Evolutionary conservation across 176 grass and related monocot species (phyloP), one percentile per base, ranked within the genome.

Genomic region (Oryza meridionalis): DNA sequence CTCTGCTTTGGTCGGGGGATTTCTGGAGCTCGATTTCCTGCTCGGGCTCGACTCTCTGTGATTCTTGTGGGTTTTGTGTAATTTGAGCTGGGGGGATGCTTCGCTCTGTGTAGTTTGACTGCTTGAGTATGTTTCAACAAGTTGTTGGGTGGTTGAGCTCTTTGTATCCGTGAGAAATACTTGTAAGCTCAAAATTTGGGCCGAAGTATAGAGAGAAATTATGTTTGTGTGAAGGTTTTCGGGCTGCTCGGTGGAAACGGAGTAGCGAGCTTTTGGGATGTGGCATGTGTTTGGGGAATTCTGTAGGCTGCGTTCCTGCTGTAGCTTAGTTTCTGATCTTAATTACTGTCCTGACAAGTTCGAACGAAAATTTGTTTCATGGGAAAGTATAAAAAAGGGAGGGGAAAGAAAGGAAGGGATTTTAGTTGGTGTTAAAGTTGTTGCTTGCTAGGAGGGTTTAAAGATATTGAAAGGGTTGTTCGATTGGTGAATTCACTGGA

Each of bases 251-350:
- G 24, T 32, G 7, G 14, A 9, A 11, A 44, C 17, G 25, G 21
- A 67, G 35, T 80, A 79, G 26, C 45, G 81, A 68, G 38, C 70
- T 7, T 40, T 55, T 80, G 58, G 11, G 73, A 84, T 77, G 70
- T 66, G 58, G 8, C 2, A 10, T 24, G 58, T 71, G 46, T 63
- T n/a, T 61, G 76, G 32, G 71, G 65, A 71, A 83, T 69, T 86
- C 82, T 77, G 68, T 11, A 32, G 21, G 61, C 40, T n/a, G 77
- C 19, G 45, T 51, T 71, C 51, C 16, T 65, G 12, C 67, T 38
- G 65, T 46, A 42, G 11, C 42, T 59, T 78, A 19, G 65, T 32
- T 84, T 79, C 19, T 40, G 69, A 46, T 45, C 47, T 53, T 35
- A 15, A 29, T 68, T 88, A 72, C 11, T 22, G 26, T 17, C 51